Evolutionary conservation across 805 yeast genomes (phyloP).

Genomic region (Cyberlindnera misumaiensis): DNA sequence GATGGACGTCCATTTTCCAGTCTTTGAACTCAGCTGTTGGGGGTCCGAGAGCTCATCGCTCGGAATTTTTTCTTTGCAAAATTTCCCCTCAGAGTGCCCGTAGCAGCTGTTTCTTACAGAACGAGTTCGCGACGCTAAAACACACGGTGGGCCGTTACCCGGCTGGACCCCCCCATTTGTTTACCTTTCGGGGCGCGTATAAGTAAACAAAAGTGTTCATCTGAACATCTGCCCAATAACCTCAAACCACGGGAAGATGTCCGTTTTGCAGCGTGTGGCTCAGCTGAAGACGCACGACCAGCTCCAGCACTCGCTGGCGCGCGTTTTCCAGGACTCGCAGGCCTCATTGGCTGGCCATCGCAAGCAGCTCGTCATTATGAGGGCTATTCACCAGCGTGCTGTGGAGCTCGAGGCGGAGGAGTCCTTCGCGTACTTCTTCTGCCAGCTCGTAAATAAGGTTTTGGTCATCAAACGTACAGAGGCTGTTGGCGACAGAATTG

Average conservation of each 20-base stretch:
- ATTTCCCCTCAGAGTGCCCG: background rate
- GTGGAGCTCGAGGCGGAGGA: slow-evolving; percentile 44
- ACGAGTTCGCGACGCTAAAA: background rate
- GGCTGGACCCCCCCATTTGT: too few species aligned
- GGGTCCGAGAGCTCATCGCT: slow-evolving; percentile 10
- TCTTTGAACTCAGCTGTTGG: background rate
- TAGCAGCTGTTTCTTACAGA: background rate
- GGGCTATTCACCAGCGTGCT: slow-evolving; percentile 51
- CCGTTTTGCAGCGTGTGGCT: too few species aligned
- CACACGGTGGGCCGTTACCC: slow-evolving; percentile 9
- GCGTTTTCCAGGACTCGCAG: slow-evolving; percentile 78
- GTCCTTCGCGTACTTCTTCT: slow-evolving; percentile 53
- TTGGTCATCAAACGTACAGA: slow-evolving; percentile 66
- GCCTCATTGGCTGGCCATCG: slow-evolving; percentile 66
- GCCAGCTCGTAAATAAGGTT: slow-evolving; percentile 55
- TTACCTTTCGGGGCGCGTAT: slow-evolving; percentile 5
- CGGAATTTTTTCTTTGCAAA: background rate
- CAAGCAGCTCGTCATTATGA: slow-evolving; percentile 59
- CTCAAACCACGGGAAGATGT: too few species aligned
- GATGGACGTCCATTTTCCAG: slow-evolving; percentile 41
- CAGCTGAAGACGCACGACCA: slow-evolving; percentile 27
- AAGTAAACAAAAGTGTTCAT: background rate
- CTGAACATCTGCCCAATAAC: too few species aligned
- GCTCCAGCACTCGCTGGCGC: slow-evolving; percentile 45
- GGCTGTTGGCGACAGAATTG: slow-evolving; percentile 65